phyloP scores from a whole-genome alignment of 352 stramenopile species.

The Phytophthora palmivora region DNA sequence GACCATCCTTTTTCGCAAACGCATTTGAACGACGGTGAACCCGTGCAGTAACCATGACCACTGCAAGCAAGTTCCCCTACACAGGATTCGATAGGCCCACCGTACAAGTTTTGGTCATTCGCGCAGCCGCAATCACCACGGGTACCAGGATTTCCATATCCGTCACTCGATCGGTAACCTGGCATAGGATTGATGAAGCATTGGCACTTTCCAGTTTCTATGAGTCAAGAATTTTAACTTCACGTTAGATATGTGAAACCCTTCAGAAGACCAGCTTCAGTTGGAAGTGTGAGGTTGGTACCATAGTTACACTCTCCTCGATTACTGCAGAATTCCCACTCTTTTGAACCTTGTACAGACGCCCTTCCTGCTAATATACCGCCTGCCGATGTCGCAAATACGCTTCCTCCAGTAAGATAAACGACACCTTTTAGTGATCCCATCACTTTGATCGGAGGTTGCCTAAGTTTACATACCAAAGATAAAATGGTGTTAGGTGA shows the following conservation, averaged over 20 bases:
- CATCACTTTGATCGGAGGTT: slow-evolving; percentile 68
- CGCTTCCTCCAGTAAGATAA: slow-evolving; percentile 54
- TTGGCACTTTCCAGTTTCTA: slow-evolving; percentile 52
- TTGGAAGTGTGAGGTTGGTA: slow-evolving; percentile 9
- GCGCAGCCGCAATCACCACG: slow-evolving; percentile 93
- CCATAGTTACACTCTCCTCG: slow-evolving; percentile 85
- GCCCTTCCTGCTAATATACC: slow-evolving; percentile 48
- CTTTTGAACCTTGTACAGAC: slow-evolving; percentile 87
- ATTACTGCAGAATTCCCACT: slow-evolving; percentile 90
- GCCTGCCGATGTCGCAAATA: slow-evolving; percentile 56
- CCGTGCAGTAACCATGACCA: slow-evolving; percentile 72
- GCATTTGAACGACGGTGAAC: slow-evolving; percentile 62
- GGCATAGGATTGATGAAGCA: slow-evolving; percentile 78
- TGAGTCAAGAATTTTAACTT: neutral
- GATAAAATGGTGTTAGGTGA: neutral
- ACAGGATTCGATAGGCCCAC: slow-evolving; percentile 62
- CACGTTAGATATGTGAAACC: neutral
- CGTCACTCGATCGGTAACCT: slow-evolving; percentile 83
- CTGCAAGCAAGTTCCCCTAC: slow-evolving; percentile 76
- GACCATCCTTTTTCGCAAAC: slow-evolving; percentile 70
- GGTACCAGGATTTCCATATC: slow-evolving; percentile 85
- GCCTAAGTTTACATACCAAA: slow-evolving; percentile 32
- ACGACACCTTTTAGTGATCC: slow-evolving; percentile 38
- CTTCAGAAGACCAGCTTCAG: no score
- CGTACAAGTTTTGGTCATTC: slow-evolving; percentile 82